Evolutionary conservation across 352 stramenopile genomes (phyloP).

Genomic region (Plasmopara viticola): DNA sequence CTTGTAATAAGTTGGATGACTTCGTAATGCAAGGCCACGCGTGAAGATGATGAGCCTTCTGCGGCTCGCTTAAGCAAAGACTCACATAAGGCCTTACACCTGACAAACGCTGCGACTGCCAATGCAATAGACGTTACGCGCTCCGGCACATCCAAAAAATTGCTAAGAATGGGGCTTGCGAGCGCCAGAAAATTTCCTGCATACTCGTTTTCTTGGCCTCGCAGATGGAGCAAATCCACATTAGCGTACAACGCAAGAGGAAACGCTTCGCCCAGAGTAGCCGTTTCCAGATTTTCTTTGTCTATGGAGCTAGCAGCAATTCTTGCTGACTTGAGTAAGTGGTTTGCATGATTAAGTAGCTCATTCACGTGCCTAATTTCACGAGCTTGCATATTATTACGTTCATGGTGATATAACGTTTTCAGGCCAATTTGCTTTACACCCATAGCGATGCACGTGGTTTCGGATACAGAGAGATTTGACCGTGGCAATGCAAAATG

Average conservation of each 20-base stretch:
- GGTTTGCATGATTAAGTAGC: constrained; percentile 44
- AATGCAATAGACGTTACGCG: constrained; percentile 65
- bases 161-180: constrained; percentile 57
- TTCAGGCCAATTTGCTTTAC: constrained; percentile 74
- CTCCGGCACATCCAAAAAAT: constrained; percentile 82
- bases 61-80: constrained; percentile 70
- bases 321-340: constrained; percentile 34
- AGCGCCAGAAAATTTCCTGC: constrained; percentile 67
- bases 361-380: constrained; percentile 47
- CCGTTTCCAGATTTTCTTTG: constrained; percentile 12
- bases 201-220: constrained; percentile 66
- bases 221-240: constrained; percentile 44
- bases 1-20: constrained; percentile 82
- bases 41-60: constrained; percentile 86
- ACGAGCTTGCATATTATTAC: constrained; percentile 28
- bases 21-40: constrained; percentile 84
- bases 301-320: constrained; percentile 13
- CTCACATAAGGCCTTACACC: constrained; percentile 72
- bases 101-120: constrained; percentile 73
- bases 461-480: constrained; percentile 48
- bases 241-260: constrained; percentile 53
- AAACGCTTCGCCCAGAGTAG: constrained; percentile 33
- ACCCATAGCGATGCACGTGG: constrained; percentile 53
- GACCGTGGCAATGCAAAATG: constrained; percentile 50
- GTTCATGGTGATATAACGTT: constrained; percentile 50